Conservation (phyloP, 345 rosid genomes). For the Garcia nutans region DNA sequence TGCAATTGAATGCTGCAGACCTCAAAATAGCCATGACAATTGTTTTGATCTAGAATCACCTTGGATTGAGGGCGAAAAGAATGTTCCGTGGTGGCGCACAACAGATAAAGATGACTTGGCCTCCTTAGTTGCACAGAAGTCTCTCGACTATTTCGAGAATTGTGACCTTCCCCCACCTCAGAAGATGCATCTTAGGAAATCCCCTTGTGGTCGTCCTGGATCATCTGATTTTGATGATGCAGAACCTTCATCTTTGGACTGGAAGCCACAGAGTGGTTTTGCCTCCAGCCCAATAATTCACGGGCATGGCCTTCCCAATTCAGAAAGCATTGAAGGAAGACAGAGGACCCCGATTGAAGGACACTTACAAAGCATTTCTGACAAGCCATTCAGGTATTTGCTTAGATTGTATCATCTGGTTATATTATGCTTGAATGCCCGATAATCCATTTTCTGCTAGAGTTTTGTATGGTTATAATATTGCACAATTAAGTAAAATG, state of each 20-base stretch:
- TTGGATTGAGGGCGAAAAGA: slow-evolving; percentile 57
- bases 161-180: slow-evolving; percentile 90
- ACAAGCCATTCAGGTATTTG: slow-evolving; percentile 44
- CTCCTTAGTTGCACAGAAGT: slow-evolving; percentile 79
- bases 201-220: slow-evolving; percentile 34
- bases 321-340: slow-evolving; percentile 18
- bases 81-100: slow-evolving; percentile 84
- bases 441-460: neutral
- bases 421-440: neutral
- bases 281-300: slow-evolving; percentile 31
- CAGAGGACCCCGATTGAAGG: slow-evolving; percentile 33
- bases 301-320: slow-evolving; percentile 20
- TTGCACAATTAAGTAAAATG: neutral
- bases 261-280: slow-evolving; percentile 25
- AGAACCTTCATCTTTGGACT: slow-evolving; percentile 29
- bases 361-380: slow-evolving; percentile 27
- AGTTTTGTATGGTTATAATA: neutral
- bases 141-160: slow-evolving; percentile 65
- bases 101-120: slow-evolving; percentile 81
- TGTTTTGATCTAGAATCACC: slow-evolving; percentile 54
- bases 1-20: slow-evolving; percentile 30
- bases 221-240: slow-evolving; percentile 33
- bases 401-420: slow-evolving; percentile 1
- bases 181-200: slow-evolving; percentile 45
- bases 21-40: slow-evolving; percentile 36